phyloP scores from a whole-genome alignment of 148 eudicot species.

The Silene uniflora region DNA sequence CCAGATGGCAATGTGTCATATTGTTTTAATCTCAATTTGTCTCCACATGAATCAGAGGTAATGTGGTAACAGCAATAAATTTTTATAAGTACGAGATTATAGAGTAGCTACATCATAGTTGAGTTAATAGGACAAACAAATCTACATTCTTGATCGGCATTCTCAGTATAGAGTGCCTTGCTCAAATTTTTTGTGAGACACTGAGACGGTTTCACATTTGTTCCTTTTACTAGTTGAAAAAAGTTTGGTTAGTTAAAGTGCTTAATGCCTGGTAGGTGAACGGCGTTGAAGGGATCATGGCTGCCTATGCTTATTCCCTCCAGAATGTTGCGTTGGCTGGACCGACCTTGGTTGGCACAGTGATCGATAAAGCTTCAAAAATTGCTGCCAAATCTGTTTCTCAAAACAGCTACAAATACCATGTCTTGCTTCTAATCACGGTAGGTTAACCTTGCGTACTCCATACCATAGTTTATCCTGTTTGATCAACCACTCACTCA shows the following conservation, averaged over 20 bases:
- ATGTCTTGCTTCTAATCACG: constrained; percentile 9
- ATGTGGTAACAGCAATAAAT: no score
- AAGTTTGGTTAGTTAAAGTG: no score
- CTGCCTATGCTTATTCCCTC: constrained; percentile 9
- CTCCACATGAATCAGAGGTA: constrained; percentile 25
- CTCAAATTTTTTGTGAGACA: no score
- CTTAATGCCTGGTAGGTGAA: background rate
- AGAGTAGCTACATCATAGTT: no score
- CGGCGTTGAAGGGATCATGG: constrained; percentile 14
- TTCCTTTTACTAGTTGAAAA: no score
- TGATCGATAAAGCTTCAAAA: constrained; percentile 5
- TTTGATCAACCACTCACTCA: background rate
- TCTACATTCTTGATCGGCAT: no score
- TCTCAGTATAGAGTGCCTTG: no score
- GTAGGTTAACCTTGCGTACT: background rate
- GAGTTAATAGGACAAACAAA: no score
- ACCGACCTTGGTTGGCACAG: constrained; percentile 7
- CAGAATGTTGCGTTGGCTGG: constrained; percentile 1
- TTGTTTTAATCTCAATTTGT: constrained; percentile 62
- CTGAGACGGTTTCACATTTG: no score
- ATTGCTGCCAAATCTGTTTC: constrained; percentile 10
- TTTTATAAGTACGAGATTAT: no score
- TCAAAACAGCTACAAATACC: constrained; percentile 5
- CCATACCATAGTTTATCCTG: background rate
- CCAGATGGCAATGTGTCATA: constrained; percentile 44